Percentiles rank a stretch among this genome's conserved stretches.
Conservation (phyloP, 805 yeast genomes). For the Saccharomycopsis sp. region DNA sequence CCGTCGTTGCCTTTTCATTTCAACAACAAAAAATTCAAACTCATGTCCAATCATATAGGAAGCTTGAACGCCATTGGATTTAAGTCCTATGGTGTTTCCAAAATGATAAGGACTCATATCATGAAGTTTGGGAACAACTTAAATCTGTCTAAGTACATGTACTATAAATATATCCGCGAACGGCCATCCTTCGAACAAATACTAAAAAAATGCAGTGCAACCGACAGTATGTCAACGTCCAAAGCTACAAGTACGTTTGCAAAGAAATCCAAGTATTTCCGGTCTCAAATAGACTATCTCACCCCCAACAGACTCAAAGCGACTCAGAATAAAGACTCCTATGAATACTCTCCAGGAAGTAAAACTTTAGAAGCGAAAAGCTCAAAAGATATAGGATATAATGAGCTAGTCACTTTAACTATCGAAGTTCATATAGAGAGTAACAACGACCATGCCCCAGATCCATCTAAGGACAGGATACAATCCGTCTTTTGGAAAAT, state of each 20-base stretch:
- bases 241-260: not conserved
- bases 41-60: constrained; percentile 34
- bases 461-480: constrained; percentile 58
- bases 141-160: constrained; percentile 7
- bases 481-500: constrained; percentile 57
- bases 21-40: constrained; percentile 57
- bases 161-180: constrained; percentile 39
- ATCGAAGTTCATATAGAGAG: constrained; percentile 62
- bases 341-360: not conserved
- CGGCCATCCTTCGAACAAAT: constrained; percentile 46
- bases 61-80: not conserved
- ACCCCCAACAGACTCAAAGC: constrained; percentile 34
- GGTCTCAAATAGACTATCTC: constrained; percentile 43
- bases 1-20: constrained; percentile 49
- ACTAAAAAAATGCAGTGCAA: constrained; percentile 27
- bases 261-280: not conserved
- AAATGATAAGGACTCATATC: not conserved
- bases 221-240: too few species aligned
- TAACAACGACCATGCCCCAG: constrained; percentile 38
- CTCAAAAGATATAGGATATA: constrained; percentile 5
- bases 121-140: not conserved
- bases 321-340: constrained; percentile 27
- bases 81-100: constrained; percentile 2
- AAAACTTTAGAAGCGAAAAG: constrained; percentile 17
- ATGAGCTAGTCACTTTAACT: constrained; percentile 32